Evolutionary conservation across 108 stramenopile species (phyloP), one percentile per base, ranked within the genome.

Genomic region (Cyclotella atomus): DNA sequence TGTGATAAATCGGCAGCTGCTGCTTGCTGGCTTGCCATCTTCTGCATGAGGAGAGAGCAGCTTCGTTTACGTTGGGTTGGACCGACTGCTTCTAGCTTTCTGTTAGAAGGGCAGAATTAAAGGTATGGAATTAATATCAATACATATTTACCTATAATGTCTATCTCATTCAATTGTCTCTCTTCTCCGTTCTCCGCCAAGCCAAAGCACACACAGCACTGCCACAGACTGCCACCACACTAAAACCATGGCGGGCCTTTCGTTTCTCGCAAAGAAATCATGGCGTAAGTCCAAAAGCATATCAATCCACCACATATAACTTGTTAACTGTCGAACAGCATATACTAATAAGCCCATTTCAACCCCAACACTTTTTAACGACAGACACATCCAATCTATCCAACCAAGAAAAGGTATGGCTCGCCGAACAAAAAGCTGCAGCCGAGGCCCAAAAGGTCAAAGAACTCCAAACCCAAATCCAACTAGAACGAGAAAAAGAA

Each of bases 331-430:
- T n/a, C n/a, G n/a, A n/a, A n/a, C n/a, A n/a, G n/a, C n/a, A n/a
- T n/a, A n/a, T n/a, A n/a, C n/a, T n/a, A n/a, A n/a, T n/a, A n/a
- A n/a, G n/a, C n/a, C n/a, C n/a, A n/a, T n/a, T n/a, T n/a, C n/a
- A n/a, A n/a, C n/a, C n/a, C n/a, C n/a, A n/a, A n/a, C n/a, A n/a
- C n/a, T n/a, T n/a, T n/a, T n/a, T n/a, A n/a, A n/a, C n/a, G n/a
- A 29, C 30, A 61, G 60, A 98, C 68, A 91, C 94, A 41, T 86
- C 89, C 43, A 96, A 93, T 56, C 70, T 96, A 30, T 87, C 90
- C 61, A 98, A 98, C 77, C 92, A 96, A 78, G 96, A 98, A 86
- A 94, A 89, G 69, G 95, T 98, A 24, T 98, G 96, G 95, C 73
- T 96, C 30, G 95, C 95, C 41, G 96, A 98, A 79, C 93, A 97